These are phyloP conservation scores for Gonium pectorale DNA, from an alignment of 139 green algal genomes.

Conservation along the genomic window DNA sequence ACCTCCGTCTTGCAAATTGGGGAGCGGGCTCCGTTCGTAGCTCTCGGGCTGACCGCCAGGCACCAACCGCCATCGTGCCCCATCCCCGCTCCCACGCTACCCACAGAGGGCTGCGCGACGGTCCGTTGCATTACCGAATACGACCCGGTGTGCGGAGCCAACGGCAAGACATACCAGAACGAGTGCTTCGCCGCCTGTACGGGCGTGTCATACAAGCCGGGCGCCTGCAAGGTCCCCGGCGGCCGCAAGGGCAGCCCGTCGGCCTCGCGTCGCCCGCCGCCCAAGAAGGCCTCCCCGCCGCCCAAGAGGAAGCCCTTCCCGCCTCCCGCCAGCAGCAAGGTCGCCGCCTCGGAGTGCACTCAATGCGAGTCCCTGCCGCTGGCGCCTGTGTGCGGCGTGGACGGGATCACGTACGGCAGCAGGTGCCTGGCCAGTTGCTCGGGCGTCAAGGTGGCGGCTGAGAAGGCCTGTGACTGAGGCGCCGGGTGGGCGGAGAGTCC, in stretches of 20 bases:
- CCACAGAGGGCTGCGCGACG: background rate
- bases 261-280: too few species aligned
- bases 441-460: too few species aligned
- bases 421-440: background rate
- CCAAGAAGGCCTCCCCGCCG: too few species aligned
- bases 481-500: too few species aligned
- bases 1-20: too few species aligned
- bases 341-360: background rate
- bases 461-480: too few species aligned
- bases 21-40: too few species aligned
- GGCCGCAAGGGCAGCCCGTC: too few species aligned
- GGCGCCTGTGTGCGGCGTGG: too few species aligned
- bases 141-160: slow-evolving; percentile 10
- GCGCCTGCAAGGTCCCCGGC: too few species aligned
- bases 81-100: background rate
- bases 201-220: background rate
- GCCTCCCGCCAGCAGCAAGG: background rate
- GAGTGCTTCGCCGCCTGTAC: slow-evolving; percentile 6
- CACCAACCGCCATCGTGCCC: background rate
- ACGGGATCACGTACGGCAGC: background rate
- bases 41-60: too few species aligned
- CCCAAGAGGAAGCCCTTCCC: too few species aligned
- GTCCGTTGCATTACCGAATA: background rate
- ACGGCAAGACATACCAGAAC: slow-evolving; percentile 3
- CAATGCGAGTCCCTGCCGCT: background rate